These are phyloP conservation scores for Amyloporia xantha DNA, from an alignment of 768 basidiomycete genomes.

Conservation along the genomic window DNA sequence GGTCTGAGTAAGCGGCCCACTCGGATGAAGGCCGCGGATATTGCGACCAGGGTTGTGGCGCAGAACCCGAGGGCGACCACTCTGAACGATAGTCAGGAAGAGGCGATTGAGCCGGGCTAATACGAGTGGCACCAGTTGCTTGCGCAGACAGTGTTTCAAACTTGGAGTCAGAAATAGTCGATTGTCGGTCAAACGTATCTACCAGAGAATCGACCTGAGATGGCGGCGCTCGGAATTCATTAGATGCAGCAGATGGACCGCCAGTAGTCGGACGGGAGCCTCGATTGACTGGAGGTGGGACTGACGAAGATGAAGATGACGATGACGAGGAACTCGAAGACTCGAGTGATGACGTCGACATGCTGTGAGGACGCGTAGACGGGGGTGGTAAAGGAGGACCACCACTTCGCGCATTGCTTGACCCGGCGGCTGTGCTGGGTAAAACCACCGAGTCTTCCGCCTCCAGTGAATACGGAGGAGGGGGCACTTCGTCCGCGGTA, in stretches of 20 bases:
- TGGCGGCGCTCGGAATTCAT: too few species aligned
- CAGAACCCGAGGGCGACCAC: too few species aligned
- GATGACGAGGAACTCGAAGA: background rate
- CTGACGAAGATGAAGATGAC: conserved; percentile 1
- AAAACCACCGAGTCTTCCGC: conserved; percentile 23
- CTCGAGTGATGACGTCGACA: background rate
- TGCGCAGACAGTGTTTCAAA: too few species aligned
- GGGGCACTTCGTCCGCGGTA: conserved; percentile 45
- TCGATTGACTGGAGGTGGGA: conserved; percentile 8
- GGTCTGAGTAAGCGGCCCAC: conserved; percentile 11
- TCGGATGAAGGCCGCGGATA: conserved; percentile 19
- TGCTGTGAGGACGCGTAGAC: background rate
- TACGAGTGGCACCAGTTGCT: too few species aligned
- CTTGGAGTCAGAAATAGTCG: too few species aligned
- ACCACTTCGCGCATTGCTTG: background rate
- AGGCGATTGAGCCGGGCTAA: too few species aligned
- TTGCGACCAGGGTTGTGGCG: too few species aligned
- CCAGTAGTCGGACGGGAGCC: conserved; percentile 12
- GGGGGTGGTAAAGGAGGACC: background rate
- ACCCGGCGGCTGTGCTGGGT: too few species aligned
- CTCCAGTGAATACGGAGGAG: conserved; percentile 64
- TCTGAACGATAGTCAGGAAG: too few species aligned
- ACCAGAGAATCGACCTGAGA: too few species aligned
- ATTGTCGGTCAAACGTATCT: too few species aligned
- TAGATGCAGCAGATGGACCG: background rate